Evolutionary conservation across 176 grass and related monocot species (phyloP), one percentile per base, ranked within the genome.

Genomic region (Luzula sylvatica): DNA sequence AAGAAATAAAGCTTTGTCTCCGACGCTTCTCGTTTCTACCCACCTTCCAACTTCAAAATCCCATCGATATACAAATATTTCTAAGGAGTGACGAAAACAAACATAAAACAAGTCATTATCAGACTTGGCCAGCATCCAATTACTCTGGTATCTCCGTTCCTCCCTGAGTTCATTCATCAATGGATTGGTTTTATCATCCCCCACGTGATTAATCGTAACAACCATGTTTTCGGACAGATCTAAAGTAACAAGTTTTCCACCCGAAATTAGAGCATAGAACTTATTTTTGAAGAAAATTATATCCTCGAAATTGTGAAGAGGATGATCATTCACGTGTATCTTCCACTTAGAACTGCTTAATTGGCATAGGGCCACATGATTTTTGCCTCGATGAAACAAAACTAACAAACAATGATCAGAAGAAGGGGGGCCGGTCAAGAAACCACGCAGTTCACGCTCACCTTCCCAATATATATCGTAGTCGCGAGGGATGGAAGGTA

Each of bases 211-310:
- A n/a, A n/a, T n/a, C n/a, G n/a, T n/a, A n/a, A n/a, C n/a, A n/a
- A n/a, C n/a, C n/a, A n/a, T n/a, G n/a, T n/a, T n/a, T n/a, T n/a
- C n/a, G n/a, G n/a, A 25, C 16, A 55, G 29, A 35, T 17, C 26
- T 27, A 55, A 27, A 15, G 1, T 27, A 27, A 55, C 29, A 28
- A 55, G n/a, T 11, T 55, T 13, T 9, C 15, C 3, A 15, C 3
- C 14, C 13, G 4, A 7, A 38, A 72, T 60, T 47, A 94, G 50
- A 5, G 79, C 75, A 25, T 71, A 87, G 44, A 87, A 82, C 24
- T 60, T 72, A 21, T 46, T 50, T 2, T 58, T 12, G 15, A 81
- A 72, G n/a, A 83, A 94, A 20, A 87, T 71, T 82, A 87, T 67
- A 58, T 87, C 83, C 19, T 75, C 41, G 3, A 94, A 16, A 20